Evolutionary conservation across 495 filamentous ascomycete genomes (phyloP), one percentile per base, ranked within the genome.

Genomic region (Chaetomium cochliodes): DNA sequence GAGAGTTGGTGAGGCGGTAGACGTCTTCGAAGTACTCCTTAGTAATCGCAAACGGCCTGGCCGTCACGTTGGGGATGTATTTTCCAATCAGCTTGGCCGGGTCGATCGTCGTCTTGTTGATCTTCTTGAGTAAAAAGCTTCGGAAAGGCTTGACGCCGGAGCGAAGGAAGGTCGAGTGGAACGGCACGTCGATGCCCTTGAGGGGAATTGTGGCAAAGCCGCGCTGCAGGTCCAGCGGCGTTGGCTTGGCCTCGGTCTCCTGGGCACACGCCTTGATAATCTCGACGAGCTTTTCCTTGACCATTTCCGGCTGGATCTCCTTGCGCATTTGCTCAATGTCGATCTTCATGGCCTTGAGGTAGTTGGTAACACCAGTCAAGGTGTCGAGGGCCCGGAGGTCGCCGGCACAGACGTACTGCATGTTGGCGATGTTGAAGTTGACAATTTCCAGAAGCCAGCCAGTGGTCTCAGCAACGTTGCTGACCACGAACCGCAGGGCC

Each of bases 1-100:
- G 94, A 6, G 89, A 93, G 74, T 92, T 97, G 6, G 94, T 98
- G 68, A 98, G 81, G 42, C 84, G 83, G 79, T 97, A 97, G 26
- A 98, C 94, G 72, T 98, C 93, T 82, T 98, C 93, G 76, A 98
- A 98, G 80, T 98, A 98, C 77, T 97, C 96, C 83, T 96, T 97
- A 22, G 91, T 93, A 53, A 98, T 83, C 74, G 94, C 90, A 76
- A 98, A 98, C 18, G 94, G 94, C 72, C 87, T 86, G 39, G 94
- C 94, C 18, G 94, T 98, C 58, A 98, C 94, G 75, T 98, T 98
- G 67, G 94, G 94, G 65, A 98, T 97, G 81, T 98, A 98, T 81
- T 98, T 98, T 62, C 94, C 96, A 68, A 98, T 80, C 69, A 98
- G 78, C 81, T 98, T 98, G 79, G 89, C 87, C 18, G 94, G 94